phyloP scores from a whole-genome alignment of 257 asterid genomes.

The Salvia miltiorrhiza region DNA sequence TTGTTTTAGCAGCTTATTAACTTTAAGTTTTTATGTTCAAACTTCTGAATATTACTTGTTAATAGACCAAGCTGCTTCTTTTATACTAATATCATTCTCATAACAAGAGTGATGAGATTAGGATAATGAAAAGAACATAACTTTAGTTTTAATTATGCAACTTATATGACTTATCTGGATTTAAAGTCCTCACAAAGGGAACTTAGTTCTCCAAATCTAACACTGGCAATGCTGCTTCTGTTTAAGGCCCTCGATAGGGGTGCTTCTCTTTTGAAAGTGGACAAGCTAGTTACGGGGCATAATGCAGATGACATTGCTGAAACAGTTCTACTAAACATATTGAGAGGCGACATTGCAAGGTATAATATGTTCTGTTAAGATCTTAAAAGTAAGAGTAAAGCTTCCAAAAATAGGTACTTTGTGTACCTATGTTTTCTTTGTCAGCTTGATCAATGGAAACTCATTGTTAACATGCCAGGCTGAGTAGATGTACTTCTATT shows the following conservation, averaged over 20 bases:
- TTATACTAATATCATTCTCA: not conserved
- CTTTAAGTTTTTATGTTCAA: not conserved
- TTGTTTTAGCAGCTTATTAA: not conserved
- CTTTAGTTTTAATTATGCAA: not conserved
- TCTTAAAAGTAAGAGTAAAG: not conserved
- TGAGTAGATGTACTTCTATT: conserved; percentile 90
- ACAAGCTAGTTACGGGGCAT: conserved; percentile 96
- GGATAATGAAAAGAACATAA: not conserved
- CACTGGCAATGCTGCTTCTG: conserved; percentile 14
- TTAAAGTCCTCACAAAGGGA: not conserved
- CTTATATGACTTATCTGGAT: not conserved
- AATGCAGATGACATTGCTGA: conserved; percentile 99
- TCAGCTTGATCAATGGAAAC: conserved; percentile 7
- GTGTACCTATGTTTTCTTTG: not conserved
- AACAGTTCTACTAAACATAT: conserved; percentile 88
- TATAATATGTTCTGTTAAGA: conserved; percentile 24
- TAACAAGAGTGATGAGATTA: conserved; percentile 9
- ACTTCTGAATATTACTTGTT: not conserved
- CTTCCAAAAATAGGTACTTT: not conserved
- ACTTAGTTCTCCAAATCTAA: not conserved
- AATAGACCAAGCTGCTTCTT: not conserved
- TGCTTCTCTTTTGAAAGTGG: conserved; percentile 89
- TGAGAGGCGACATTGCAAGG: conserved; percentile 99
- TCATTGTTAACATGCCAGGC: conserved; percentile 40
- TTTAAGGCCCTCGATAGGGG: conserved; percentile 98